Percentiles rank a stretch among this genome's conserved stretches.
phyloP scores from a whole-genome alignment of 2,329 filamentous ascomycete genomes.

The Epichloe coenophiala region DNA sequence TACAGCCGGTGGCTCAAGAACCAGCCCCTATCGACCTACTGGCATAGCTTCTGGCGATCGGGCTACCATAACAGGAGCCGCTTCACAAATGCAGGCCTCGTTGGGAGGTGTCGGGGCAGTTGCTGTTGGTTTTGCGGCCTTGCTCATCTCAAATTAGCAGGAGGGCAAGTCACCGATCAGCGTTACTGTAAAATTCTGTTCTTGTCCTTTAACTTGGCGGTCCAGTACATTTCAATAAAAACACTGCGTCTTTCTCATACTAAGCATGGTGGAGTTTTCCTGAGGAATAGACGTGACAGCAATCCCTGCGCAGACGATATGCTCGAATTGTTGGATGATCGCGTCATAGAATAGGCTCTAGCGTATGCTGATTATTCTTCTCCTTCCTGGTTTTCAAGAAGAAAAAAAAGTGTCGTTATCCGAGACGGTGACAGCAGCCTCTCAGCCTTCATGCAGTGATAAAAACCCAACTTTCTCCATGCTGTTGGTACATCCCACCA shows the following conservation, averaged over 20 bases:
- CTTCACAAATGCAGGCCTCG: not conserved
- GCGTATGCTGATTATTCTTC: no score
- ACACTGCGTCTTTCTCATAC: not conserved
- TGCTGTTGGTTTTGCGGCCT: conserved; percentile 2
- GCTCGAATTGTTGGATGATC: no score
- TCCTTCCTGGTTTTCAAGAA: no score
- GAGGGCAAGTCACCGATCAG: not conserved
- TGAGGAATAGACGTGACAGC: no score
- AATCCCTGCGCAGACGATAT: no score
- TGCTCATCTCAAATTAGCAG: not conserved
- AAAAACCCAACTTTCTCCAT: not conserved
- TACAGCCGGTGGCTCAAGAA: not conserved
- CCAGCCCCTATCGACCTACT: not conserved
- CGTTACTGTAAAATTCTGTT: not conserved
- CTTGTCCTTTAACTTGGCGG: not conserved
- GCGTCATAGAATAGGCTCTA: no score
- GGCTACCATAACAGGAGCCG: not conserved
- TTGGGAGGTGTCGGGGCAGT: not conserved
- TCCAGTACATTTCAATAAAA: not conserved
- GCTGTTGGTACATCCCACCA: not conserved
- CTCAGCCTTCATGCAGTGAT: not conserved
- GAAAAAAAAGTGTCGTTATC: not conserved
- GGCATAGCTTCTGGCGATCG: not conserved
- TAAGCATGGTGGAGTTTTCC: not conserved
- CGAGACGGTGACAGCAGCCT: no score